Base-by-base conservation (phyloP, 306 rosid species). In the Malus sieversii region DNA sequence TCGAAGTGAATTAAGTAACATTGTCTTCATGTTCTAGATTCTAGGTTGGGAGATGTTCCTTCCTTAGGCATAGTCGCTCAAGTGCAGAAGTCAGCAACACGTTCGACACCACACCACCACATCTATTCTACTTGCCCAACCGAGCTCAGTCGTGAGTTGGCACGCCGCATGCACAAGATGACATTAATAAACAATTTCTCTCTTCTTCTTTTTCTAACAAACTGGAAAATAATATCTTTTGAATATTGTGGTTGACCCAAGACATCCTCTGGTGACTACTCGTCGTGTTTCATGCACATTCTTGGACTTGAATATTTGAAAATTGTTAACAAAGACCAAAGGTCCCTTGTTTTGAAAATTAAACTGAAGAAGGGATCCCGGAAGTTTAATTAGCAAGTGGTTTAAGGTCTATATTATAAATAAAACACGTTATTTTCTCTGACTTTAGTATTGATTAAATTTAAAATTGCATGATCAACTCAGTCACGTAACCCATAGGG, bases 241-340 rank as follows among this genome's bases (percentile, higher is more conserved):
- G 32, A 20, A 33, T 20, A 38, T 57, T 72, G 35, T 55, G 3
- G 16, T 72, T 22, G 67, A 72, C 66, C 46, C 76, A 72, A 55
- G 66, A 33, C 32, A 22, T 72, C 52, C 22, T 35, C 33, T 69
- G 42, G 60, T 25, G 46, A 22, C 10, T 12, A 61, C 20, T 27
- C 52, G 7, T 60, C 44, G 68, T 73, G 77, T 73, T 60, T 73
- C 68, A 73, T 73, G 68, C 68, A 42, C 58, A 19, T 60, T 25
- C 59, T 40, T 73, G 69, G 23, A 42, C 58, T 68, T 60, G 29
- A 68, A 27, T 48, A 16, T 61, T 13, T 60, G 42, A 58, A 25
- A 60, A 73, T 59, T 40, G 11, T 32, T 42, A 61, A 61, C 69
- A 73, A 60, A 60, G 77, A 73, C 77, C 59, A 73, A 73, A 42